Percentiles rank a stretch among this genome's conserved stretches.
These are phyloP conservation scores for Parathielavia hyrcaniae DNA, from an alignment of 495 filamentous ascomycete species.

Conservation along the genomic window DNA sequence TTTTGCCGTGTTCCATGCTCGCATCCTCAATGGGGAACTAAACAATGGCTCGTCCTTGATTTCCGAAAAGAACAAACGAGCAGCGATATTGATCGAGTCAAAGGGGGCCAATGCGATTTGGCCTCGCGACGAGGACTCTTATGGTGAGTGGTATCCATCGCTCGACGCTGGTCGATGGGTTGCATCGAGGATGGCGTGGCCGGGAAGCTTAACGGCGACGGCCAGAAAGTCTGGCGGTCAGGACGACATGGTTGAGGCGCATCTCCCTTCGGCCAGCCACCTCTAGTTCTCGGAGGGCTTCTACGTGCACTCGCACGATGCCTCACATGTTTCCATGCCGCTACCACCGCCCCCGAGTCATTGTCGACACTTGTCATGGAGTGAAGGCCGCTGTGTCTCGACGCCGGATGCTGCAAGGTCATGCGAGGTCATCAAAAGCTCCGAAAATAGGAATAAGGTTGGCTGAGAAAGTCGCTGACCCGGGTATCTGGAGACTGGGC, in stretches of 20 bases:
- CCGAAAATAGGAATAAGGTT: conserved; percentile 29
- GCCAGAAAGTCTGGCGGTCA: conserved; percentile 3
- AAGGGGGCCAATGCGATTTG: conserved; percentile 17
- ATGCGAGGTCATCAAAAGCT: background rate
- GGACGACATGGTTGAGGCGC: background rate
- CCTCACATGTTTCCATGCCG: background rate
- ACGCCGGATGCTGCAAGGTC: background rate
- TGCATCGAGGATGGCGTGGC: conserved; percentile 15
- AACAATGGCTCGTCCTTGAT: conserved; percentile 6
- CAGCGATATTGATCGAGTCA: conserved; percentile 9
- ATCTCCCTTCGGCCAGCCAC: background rate
- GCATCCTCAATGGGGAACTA: conserved; percentile 5
- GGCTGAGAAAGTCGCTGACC: conserved; percentile 11
- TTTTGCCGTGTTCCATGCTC: conserved; percentile 9
- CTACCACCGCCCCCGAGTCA: background rate
- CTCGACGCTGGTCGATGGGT: conserved; percentile 15
- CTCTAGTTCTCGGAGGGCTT: background rate
- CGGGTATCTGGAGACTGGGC: conserved; percentile 22
- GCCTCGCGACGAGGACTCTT: conserved; percentile 12
- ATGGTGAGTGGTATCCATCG: conserved; percentile 18
- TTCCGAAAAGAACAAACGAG: conserved; percentile 19
- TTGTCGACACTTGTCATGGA: conserved; percentile 2
- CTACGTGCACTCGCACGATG: background rate
- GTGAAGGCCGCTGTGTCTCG: background rate
- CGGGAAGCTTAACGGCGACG: conserved; percentile 16